A percentile compares a stretch with the other conserved stretches of the same genome.
Evolutionary conservation across 2,329 filamentous ascomycete genomes (phyloP).

Genomic region (Trichoderma oligosporum): DNA sequence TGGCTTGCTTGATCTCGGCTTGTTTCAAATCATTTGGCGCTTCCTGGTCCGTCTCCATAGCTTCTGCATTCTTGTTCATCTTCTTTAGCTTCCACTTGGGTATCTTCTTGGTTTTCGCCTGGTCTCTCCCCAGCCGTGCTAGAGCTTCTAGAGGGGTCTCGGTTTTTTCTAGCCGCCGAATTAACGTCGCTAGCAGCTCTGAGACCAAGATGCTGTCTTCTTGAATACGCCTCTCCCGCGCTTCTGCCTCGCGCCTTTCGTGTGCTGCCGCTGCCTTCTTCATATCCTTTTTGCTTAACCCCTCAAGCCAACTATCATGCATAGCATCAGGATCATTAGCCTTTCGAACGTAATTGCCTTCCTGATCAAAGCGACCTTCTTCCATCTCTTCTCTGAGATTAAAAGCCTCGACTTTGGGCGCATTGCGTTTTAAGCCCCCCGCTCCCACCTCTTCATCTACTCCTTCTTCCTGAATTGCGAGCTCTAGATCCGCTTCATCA

Average conservation of each 20-base stretch:
- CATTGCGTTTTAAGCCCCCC: slow-evolving; percentile 86
- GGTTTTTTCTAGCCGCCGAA: slow-evolving; percentile 67
- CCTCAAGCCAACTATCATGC: slow-evolving; percentile 90
- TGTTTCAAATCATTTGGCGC: slow-evolving; percentile 63
- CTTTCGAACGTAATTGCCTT: slow-evolving; percentile 88
- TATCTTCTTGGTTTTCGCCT: slow-evolving; percentile 55
- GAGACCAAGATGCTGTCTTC: slow-evolving; percentile 72
- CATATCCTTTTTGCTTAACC: slow-evolving; percentile 91
- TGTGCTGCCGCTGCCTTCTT: slow-evolving; percentile 81
- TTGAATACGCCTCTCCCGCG: slow-evolving; percentile 63
- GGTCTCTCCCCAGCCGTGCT: slow-evolving; percentile 69
- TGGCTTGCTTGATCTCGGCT: slow-evolving; percentile 63
- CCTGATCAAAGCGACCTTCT: slow-evolving; percentile 86
- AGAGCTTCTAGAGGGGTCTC: slow-evolving; percentile 89
- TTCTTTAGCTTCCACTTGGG: slow-evolving; percentile 70
- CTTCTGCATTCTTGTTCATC: slow-evolving; percentile 50
- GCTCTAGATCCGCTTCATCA: slow-evolving; percentile 65
- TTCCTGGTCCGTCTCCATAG: slow-evolving; percentile 66
- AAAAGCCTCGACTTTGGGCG: slow-evolving; percentile 92
- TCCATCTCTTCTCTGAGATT: slow-evolving; percentile 89
- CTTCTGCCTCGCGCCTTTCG: slow-evolving; percentile 76
- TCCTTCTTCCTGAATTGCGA: slow-evolving; percentile 68
- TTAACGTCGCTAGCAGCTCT: slow-evolving; percentile 70
- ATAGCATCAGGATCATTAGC: slow-evolving; percentile 83
- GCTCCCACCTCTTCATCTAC: slow-evolving; percentile 87